Evolutionary conservation across 1,284 basidiomycete species (phyloP).

Genomic region (Singerocomus inundabilis): DNA sequence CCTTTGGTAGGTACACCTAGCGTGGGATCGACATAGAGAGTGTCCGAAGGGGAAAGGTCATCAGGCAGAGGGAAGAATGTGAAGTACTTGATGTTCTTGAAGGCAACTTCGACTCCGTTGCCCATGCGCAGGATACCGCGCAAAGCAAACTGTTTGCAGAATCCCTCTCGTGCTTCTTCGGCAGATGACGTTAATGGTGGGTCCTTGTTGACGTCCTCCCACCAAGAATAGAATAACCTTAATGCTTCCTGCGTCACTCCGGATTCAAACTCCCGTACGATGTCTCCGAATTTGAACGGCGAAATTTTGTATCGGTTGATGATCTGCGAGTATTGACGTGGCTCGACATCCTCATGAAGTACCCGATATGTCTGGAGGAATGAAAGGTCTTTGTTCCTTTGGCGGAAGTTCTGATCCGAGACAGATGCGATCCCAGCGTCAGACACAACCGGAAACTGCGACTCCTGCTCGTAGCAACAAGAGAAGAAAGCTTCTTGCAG

Average conservation of each 20-base stretch:
- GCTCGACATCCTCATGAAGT: slow-evolving; percentile 36
- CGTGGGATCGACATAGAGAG: slow-evolving; percentile 47
- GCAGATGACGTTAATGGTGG: not conserved
- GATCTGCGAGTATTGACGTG: slow-evolving; percentile 46
- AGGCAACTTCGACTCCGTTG: slow-evolving; percentile 25
- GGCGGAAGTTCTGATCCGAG: not conserved
- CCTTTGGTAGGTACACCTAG: slow-evolving; percentile 54
- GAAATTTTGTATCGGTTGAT: slow-evolving; percentile 54
- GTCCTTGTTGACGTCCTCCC: too few relatives aligned
- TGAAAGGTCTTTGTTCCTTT: not conserved
- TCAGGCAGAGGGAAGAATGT: slow-evolving; percentile 65
- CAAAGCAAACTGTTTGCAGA: slow-evolving; percentile 9
- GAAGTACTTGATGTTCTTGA: slow-evolving; percentile 65
- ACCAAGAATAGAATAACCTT: too few relatives aligned
- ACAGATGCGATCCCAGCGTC: slow-evolving; percentile 59
- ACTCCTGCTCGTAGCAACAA: slow-evolving; percentile 39
- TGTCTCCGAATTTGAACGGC: slow-evolving; percentile 76
- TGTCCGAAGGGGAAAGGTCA: slow-evolving; percentile 64
- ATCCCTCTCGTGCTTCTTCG: not conserved
- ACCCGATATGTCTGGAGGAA: slow-evolving; percentile 10
- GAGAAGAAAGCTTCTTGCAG: slow-evolving; percentile 83
- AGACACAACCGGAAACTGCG: slow-evolving; percentile 47
- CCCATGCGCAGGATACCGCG: not conserved
- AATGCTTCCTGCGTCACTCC: too few relatives aligned
- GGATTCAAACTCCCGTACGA: slow-evolving; percentile 45